Evolutionary conservation across 441 rosid species (phyloP), one percentile per base, ranked within the genome.

Genomic region (Euphorbia celastroides): DNA sequence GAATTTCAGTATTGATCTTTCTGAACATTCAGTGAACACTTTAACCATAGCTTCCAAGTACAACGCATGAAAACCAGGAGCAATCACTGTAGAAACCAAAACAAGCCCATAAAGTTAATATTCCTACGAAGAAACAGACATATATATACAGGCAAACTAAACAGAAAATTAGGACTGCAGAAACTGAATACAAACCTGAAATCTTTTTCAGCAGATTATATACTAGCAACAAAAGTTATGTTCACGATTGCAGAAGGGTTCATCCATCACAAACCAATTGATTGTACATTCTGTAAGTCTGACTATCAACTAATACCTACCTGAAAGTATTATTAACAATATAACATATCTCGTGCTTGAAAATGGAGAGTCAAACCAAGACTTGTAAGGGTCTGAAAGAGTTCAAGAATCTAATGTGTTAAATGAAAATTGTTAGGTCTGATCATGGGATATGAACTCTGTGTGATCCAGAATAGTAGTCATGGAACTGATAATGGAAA

Each of bases 41-140:
- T 82, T 83, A 66, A 87, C 87, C 98, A 93, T 93, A 6, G 98
- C 95, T 78, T 90, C 96, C 80, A 93, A 81, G 81, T 90, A 93
- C 65, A 77, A 71, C 28, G 86, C 62, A 77, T 90, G 97, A 77
- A 93, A 93, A 38, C 83, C 98, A 71, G 98, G 98, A 81, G 97
- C 93, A 74, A 90, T 83, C 64, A 90, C 98, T 93, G 79, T 75
- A 78, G 11, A 67, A 30, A 62, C 66, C 46, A 12, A 52, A 72
- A 60, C 13, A 41, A 66, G 65, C 65, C 34, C 16, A 23, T 34
- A 3, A 56, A 55, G 41, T 72, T 11, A 60, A 7, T 25, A 22
- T 60, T 68, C 57, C 13, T 58, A 57, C 46, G 42, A 3, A 34
- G 9, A 4, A 34, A 34, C n/a, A n/a, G n/a, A n/a, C n/a, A 34